Conservation (phyloP, 2,329 filamentous ascomycete species). For the Monilinia polystroma region DNA sequence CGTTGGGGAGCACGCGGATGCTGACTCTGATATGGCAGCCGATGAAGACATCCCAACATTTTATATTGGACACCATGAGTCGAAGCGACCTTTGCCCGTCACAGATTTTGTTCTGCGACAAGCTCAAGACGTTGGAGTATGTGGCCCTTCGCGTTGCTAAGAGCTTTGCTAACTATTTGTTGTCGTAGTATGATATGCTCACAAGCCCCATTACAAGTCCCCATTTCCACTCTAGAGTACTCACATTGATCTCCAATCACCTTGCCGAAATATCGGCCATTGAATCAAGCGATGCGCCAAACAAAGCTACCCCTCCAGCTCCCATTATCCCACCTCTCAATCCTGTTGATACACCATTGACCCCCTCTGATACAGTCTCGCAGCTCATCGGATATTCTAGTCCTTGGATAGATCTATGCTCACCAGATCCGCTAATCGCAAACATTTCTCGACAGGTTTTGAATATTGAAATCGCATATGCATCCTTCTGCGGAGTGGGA, state of each 20-base stretch:
- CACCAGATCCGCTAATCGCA: conserved; percentile 76
- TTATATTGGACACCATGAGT: conserved; percentile 74
- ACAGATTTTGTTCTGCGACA: conserved; percentile 64
- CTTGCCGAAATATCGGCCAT: conserved; percentile 45
- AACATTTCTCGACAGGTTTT: conserved; percentile 87
- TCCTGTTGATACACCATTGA: conserved; percentile 74
- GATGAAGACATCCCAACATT: conserved; percentile 50
- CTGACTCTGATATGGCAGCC: conserved; percentile 30
- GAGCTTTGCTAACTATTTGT: neutral
- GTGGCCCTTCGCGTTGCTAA: conserved; percentile 37
- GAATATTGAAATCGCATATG: conserved; percentile 88
- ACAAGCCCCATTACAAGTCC: conserved; percentile 76
- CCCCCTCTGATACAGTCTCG: conserved; percentile 65
- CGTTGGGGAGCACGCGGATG: conserved; percentile 12
- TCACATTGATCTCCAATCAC: conserved; percentile 59
- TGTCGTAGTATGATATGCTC: conserved; percentile 69
- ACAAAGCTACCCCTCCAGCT: conserved; percentile 50
- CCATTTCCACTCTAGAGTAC: conserved; percentile 68
- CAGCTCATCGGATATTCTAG: conserved; percentile 79
- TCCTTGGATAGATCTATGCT: conserved; percentile 89
- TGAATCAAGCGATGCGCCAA: conserved; percentile 43
- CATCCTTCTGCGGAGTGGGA: conserved; percentile 87
- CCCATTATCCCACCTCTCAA: conserved; percentile 68
- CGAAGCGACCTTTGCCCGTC: conserved; percentile 58
- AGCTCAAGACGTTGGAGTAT: conserved; percentile 67